Conservation (phyloP, 352 stramenopile species). For the Phytophthora agathidicida region DNA sequence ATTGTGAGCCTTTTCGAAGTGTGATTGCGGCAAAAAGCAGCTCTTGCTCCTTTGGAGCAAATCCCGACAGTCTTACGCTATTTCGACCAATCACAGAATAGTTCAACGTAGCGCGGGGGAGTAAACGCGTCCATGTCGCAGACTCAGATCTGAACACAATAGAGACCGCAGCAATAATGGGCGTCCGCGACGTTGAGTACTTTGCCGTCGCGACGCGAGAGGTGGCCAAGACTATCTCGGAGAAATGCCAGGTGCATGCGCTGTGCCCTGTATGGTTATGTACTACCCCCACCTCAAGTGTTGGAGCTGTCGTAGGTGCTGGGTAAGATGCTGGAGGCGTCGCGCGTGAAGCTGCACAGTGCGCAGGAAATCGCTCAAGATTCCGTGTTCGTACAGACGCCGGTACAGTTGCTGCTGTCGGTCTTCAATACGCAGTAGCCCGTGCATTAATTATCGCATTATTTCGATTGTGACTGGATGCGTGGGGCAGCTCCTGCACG, state of each 20-base stretch:
- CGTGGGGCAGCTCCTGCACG: slow-evolving; percentile 54
- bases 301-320: slow-evolving; percentile 57
- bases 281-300: neutral
- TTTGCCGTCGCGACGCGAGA: slow-evolving; percentile 57
- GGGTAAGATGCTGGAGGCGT: slow-evolving; percentile 67
- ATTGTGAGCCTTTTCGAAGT: slow-evolving; percentile 3
- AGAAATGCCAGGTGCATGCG: slow-evolving; percentile 66
- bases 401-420: slow-evolving; percentile 22
- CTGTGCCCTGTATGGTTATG: neutral
- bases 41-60: too few species aligned
- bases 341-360: slow-evolving; percentile 64
- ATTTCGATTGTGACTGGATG: neutral
- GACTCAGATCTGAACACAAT: slow-evolving; percentile 23
- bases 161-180: slow-evolving; percentile 3
- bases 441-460: neutral
- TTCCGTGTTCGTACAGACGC: slow-evolving; percentile 66
- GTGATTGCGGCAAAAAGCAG: slow-evolving; percentile 12
- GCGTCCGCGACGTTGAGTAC: slow-evolving; percentile 33
- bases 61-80: too few species aligned
- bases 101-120: slow-evolving; percentile 16
- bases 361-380: slow-evolving; percentile 47
- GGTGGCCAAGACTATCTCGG: slow-evolving; percentile 66
- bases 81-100: slow-evolving; percentile 17
- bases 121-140: slow-evolving; percentile 22
- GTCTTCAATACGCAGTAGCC: neutral